phyloP scores from a whole-genome alignment of 164 flowering plant genomes.

The Amborella trichopoda region DNA sequence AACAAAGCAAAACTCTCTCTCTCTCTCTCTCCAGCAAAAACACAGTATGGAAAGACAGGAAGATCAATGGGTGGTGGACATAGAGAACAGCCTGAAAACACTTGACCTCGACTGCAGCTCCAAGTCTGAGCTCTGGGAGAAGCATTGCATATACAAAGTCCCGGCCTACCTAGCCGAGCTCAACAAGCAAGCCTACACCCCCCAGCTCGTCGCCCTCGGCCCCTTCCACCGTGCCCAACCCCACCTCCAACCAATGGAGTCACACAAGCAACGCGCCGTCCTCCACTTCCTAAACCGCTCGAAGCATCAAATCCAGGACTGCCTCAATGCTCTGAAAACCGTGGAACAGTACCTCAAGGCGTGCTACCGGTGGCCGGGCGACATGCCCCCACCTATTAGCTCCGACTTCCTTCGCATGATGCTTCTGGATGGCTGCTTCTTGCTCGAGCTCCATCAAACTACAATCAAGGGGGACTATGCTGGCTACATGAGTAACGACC shows the following conservation, averaged over 20 bases:
- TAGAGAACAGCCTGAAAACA: too few species aligned
- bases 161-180: neutral
- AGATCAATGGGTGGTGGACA: too few species aligned
- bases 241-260: neutral
- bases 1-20: too few species aligned
- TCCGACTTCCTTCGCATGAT: conserved; percentile 2
- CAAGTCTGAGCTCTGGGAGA: too few species aligned
- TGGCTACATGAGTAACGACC: too few species aligned
- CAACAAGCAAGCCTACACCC: neutral
- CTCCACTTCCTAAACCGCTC: neutral
- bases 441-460: conserved; percentile 1
- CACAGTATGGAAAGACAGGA: too few species aligned
- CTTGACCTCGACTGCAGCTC: too few species aligned
- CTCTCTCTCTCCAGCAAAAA: too few species aligned
- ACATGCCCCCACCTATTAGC: neutral
- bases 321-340: neutral
- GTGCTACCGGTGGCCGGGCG: neutral
- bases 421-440: conserved; percentile 5
- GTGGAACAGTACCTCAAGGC: neutral
- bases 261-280: conserved; percentile 4
- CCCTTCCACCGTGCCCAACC: conserved; percentile 1
- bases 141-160: conserved; percentile 2
- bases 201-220: conserved; percentile 5
- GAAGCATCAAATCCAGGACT: neutral
- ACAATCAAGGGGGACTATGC: neutral